phyloP scores from a whole-genome alignment of 169 alveolate genomes.

The Pseudocohnilembus persalinus region DNA sequence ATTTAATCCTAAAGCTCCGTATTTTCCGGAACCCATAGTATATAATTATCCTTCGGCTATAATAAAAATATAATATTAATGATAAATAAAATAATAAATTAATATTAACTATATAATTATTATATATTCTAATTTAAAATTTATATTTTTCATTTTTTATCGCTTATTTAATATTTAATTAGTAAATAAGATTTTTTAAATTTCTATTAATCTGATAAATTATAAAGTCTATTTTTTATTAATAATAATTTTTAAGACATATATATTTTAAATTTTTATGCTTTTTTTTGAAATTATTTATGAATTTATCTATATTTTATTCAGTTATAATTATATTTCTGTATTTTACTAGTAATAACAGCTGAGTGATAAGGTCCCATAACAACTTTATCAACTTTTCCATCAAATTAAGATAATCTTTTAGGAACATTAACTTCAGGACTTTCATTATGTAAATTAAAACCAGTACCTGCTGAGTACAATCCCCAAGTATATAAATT shows the following conservation, averaged over 20 bases:
- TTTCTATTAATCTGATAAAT: too few relatives aligned
- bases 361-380: constrained; percentile 70
- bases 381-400: constrained; percentile 54
- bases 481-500: constrained; percentile 22
- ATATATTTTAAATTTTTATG: too few relatives aligned
- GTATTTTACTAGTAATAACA: constrained; percentile 49
- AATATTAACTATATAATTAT: background rate
- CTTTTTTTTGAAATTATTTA: too few relatives aligned
- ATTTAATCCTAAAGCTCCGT: constrained; percentile 32
- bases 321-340: too few relatives aligned
- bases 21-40: constrained; percentile 30
- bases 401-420: constrained; percentile 12
- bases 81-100: background rate
- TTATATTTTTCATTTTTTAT: background rate
- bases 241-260: too few relatives aligned
- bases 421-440: constrained; percentile 1
- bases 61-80: background rate
- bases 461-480: constrained; percentile 19
- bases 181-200: too few relatives aligned
- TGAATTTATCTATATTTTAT: too few relatives aligned
- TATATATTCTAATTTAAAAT: background rate
- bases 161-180: too few relatives aligned
- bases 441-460: background rate
- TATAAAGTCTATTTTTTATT: too few relatives aligned
- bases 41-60: constrained; percentile 46